These are phyloP conservation scores for Angomonas ambiguus DNA, from an alignment of 208 protist species.

Conservation along the genomic window DNA sequence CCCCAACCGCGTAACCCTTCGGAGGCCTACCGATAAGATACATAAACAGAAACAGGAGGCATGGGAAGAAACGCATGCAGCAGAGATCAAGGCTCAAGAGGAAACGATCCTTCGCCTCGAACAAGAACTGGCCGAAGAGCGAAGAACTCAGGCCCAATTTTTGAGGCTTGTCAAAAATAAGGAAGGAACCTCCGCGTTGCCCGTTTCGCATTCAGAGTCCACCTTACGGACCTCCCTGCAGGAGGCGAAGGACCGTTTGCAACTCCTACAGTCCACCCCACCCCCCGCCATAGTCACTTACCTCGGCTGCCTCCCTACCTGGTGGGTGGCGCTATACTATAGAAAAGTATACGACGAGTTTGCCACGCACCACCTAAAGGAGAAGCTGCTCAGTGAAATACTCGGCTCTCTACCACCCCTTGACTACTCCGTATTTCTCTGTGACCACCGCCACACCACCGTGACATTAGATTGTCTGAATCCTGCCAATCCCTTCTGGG, in stretches of 20 bases:
- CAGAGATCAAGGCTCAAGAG: slow-evolving; percentile 36
- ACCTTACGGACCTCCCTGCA: not conserved
- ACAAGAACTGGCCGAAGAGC: slow-evolving; percentile 17
- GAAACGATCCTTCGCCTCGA: slow-evolving; percentile 1
- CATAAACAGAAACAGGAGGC: not conserved
- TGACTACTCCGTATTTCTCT: slow-evolving; percentile 34
- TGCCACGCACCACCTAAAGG: not conserved
- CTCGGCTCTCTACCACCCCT: slow-evolving; percentile 22
- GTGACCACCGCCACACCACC: slow-evolving; percentile 47
- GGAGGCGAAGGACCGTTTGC: not conserved
- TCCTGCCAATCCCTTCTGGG: slow-evolving; percentile 68
- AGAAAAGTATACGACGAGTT: slow-evolving; percentile 28
- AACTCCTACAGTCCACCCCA: not conserved
- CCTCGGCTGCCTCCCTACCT: slow-evolving; percentile 65
- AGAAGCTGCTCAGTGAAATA: not conserved
- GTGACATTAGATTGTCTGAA: slow-evolving; percentile 61
- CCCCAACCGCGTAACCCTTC: slow-evolving; percentile 61
- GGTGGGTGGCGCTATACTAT: slow-evolving; percentile 77
- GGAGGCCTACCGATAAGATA: slow-evolving; percentile 22
- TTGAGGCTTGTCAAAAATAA: slow-evolving; percentile 2
- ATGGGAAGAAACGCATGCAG: slow-evolving; percentile 8
- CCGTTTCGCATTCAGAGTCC: not conserved
- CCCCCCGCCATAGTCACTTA: slow-evolving; percentile 10
- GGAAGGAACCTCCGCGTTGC: not conserved
- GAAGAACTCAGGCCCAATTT: slow-evolving; percentile 33